Evolutionary conservation across 2,329 filamentous ascomycete species (phyloP).

Genomic region (Onygenales sp.): DNA sequence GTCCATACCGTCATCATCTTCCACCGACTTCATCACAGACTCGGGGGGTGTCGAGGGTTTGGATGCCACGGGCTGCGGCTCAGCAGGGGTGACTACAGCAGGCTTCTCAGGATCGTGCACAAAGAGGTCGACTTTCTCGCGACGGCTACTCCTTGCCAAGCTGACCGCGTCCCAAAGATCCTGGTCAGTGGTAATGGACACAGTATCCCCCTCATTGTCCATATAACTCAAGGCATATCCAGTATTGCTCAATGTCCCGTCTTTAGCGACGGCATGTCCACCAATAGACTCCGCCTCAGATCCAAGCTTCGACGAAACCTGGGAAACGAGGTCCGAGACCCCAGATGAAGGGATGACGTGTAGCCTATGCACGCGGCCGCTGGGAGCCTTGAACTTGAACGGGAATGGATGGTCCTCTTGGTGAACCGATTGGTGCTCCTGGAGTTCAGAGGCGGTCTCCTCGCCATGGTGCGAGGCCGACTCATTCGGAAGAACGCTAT

Average conservation of each 20-base stretch:
- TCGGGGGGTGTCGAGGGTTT: slow-evolving; percentile 46
- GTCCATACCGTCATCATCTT: slow-evolving; percentile 48
- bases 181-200: slow-evolving; percentile 92
- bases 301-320: slow-evolving; percentile 77
- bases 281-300: slow-evolving; percentile 74
- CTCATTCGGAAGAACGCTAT: slow-evolving; percentile 85
- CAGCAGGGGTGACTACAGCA: slow-evolving; percentile 55
- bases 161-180: slow-evolving; percentile 85
- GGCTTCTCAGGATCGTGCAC: slow-evolving; percentile 88
- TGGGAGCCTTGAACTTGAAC: slow-evolving; percentile 98
- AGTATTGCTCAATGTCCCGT: slow-evolving; percentile 63
- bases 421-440: slow-evolving; percentile 45
- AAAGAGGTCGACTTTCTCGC: slow-evolving; percentile 94
- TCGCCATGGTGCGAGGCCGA: slow-evolving; percentile 87
- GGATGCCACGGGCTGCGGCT: slow-evolving; percentile 46
- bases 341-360: slow-evolving; percentile 76
- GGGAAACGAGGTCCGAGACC: slow-evolving; percentile 65
- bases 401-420: slow-evolving; percentile 70
- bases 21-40: slow-evolving; percentile 38
- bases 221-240: slow-evolving; percentile 93
- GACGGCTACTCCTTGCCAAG: slow-evolving; percentile 64
- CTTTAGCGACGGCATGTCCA: slow-evolving; percentile 65
- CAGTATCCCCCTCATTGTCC: slow-evolving; percentile 92
- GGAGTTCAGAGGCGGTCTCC: slow-evolving; percentile 61
- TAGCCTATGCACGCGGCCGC: slow-evolving; percentile 83